Conservation (phyloP, 768 basidiomycete species). For the Tubosaeta brunneosetosa region DNA sequence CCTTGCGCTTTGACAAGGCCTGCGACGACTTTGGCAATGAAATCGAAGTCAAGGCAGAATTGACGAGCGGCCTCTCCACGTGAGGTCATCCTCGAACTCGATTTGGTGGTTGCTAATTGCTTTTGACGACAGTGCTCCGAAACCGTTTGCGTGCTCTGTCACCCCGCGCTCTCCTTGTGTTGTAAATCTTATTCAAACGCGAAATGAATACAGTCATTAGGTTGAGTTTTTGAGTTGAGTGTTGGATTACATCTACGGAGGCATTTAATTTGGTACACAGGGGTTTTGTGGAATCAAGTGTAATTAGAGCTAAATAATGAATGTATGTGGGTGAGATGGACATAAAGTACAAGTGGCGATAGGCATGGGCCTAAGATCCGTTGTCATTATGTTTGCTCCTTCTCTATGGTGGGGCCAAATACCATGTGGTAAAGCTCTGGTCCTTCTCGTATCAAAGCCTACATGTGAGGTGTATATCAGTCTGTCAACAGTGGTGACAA, state of each 20-base stretch:
- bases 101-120: background rate
- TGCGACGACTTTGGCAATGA: conserved; percentile 28
- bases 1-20: conserved; percentile 24
- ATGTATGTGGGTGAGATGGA: background rate
- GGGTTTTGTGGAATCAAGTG: conserved; percentile 3
- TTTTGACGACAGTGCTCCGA: conserved; percentile 15
- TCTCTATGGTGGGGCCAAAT: conserved; percentile 18
- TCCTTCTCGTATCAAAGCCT: conserved; percentile 76
- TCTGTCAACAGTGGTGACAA: background rate
- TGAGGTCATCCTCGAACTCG: conserved; percentile 2
- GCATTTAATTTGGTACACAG: background rate
- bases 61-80: conserved; percentile 21
- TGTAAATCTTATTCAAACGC: conserved; percentile 15
- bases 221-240: background rate
- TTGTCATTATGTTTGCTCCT: background rate
- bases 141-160: conserved; percentile 24
- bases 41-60: conserved; percentile 22
- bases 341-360: background rate
- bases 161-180: conserved; percentile 10
- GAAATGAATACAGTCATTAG: background rate
- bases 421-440: conserved; percentile 68
- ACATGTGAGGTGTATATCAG: conserved; percentile 1
- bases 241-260: background rate
- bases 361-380: too few relatives aligned
- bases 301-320: conserved; percentile 3